These are phyloP conservation scores for Cutaneotrichosporon arboriforme DNA, from an alignment of 1,284 basidiomycete genomes.

Conservation along the genomic window DNA sequence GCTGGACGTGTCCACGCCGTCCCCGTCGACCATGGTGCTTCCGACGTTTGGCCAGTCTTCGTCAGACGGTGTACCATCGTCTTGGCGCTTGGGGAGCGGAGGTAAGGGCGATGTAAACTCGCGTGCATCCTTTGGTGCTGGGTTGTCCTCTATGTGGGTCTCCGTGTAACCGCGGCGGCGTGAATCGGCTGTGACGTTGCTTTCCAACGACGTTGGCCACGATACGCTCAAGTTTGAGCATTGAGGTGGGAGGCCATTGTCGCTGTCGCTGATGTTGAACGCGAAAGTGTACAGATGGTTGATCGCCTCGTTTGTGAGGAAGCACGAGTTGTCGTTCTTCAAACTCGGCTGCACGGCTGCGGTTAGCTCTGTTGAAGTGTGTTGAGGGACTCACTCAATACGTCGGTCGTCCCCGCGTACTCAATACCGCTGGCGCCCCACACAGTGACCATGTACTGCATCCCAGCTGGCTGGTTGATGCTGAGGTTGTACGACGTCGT, in stretches of 20 bases:
- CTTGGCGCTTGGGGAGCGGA: background rate
- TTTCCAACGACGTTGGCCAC: conserved; percentile 42
- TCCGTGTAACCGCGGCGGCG: background rate
- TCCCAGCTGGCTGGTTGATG: conserved; percentile 34
- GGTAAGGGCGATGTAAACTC: background rate
- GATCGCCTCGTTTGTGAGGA: conserved; percentile 32
- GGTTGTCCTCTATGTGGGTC: background rate
- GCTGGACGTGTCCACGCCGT: conserved; percentile 7
- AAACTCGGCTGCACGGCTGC: conserved; percentile 26
- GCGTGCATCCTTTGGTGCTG: background rate
- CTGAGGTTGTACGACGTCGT: conserved; percentile 31
- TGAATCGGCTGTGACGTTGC: background rate
- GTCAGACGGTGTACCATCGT: background rate
- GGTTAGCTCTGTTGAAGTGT: conserved; percentile 1
- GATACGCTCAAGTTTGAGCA: conserved; percentile 42
- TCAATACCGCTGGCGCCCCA: conserved; percentile 43
- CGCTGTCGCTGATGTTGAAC: conserved; percentile 36
- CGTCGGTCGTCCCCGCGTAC: conserved; percentile 41
- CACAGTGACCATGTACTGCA: conserved; percentile 40
- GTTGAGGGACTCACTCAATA: conserved; percentile 35
- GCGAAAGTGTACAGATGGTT: conserved; percentile 41
- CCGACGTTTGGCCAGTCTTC: background rate
- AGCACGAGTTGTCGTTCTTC: conserved; percentile 28
- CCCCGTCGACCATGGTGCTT: background rate
- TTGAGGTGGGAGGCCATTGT: conserved; percentile 34